phyloP scores from a whole-genome alignment of 495 filamentous ascomycete genomes.

The Pyrenula massariospora region DNA sequence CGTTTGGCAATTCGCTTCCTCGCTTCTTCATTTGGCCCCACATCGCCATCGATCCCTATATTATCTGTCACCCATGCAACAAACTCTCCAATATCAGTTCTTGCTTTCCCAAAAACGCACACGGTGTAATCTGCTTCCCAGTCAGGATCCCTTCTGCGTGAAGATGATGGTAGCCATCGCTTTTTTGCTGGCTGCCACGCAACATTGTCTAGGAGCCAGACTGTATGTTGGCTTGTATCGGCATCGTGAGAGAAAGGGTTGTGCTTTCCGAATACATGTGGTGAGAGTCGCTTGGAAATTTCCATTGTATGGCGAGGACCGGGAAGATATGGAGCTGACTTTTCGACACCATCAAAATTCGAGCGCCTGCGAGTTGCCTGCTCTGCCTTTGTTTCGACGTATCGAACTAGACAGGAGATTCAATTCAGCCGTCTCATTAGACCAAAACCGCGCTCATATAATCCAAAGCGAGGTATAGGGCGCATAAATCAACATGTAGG shows the following conservation, averaged over 20 bases:
- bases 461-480: too few species aligned
- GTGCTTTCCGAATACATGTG: conserved; percentile 12
- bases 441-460: too few species aligned
- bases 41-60: conserved; percentile 49
- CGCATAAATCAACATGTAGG: too few species aligned
- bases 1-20: conserved; percentile 57
- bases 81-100: conserved; percentile 48
- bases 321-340: too few species aligned
- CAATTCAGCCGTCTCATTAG: too few species aligned
- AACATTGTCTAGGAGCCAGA: conserved; percentile 89
- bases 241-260: conserved; percentile 27
- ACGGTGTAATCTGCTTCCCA: conserved; percentile 78
- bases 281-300: too few species aligned
- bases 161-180: conserved; percentile 10
- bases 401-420: too few species aligned
- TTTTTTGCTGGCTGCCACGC: conserved; percentile 45
- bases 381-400: too few species aligned
- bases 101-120: conserved; percentile 64
- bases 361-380: too few species aligned
- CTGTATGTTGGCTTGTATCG: conserved; percentile 43
- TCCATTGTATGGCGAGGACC: too few species aligned
- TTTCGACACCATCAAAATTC: too few species aligned
- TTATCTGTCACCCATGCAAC: conserved; percentile 62
- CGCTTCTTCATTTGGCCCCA: conserved; percentile 43
- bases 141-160: background rate